Evolutionary conservation across 2,329 filamentous ascomycete genomes (phyloP).

Genomic region (Chaetomium sp.): DNA sequence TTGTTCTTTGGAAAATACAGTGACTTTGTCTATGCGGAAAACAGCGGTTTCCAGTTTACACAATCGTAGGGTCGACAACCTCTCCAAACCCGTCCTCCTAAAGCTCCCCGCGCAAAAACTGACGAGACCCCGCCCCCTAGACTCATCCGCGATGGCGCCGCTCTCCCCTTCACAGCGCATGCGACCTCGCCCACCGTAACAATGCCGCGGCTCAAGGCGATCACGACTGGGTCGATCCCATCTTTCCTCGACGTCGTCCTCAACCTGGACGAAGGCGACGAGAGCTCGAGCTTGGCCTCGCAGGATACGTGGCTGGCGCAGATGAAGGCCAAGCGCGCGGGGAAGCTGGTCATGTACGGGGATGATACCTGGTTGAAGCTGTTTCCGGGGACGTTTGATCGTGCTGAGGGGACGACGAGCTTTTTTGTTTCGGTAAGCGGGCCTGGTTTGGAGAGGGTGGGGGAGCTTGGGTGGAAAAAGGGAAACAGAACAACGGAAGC

Average conservation of each 20-base stretch:
- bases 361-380: conserved; percentile 98
- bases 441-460: background rate
- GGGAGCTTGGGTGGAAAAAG: background rate
- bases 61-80: conserved; percentile 61
- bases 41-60: conserved; percentile 79
- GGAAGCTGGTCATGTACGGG: conserved; percentile 87
- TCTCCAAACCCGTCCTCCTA: background rate
- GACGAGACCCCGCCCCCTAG: conserved; percentile 27
- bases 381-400: conserved; percentile 81
- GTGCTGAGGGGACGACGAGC: conserved; percentile 87
- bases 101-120: conserved; percentile 30
- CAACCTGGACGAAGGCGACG: conserved; percentile 92
- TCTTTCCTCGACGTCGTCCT: conserved; percentile 96
- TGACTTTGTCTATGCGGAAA: conserved; percentile 82
- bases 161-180: conserved; percentile 90
- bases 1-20: conserved; percentile 37
- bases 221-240: conserved; percentile 96
- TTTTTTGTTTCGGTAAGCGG: conserved; percentile 87
- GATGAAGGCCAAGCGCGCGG: conserved; percentile 64
- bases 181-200: conserved; percentile 96
- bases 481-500: background rate
- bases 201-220: conserved; percentile 95
- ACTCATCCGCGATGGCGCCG: conserved; percentile 74
- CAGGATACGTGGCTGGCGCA: conserved; percentile 98
- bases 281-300: conserved; percentile 73